Base-by-base conservation (phyloP, 805 yeast genomes). In the Monosporozyma siamensis region DNA sequence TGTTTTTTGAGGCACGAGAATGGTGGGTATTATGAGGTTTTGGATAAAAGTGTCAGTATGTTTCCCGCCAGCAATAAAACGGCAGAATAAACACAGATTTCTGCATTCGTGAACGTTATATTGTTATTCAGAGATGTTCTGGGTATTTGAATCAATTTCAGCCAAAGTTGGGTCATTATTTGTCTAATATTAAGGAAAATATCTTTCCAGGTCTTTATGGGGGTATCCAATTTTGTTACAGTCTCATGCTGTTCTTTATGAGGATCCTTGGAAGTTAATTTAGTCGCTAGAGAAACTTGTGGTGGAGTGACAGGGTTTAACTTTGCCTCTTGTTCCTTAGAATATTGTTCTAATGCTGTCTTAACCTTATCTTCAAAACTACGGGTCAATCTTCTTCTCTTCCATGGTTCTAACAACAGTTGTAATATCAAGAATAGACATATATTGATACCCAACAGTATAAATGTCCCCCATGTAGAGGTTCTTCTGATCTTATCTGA, bases 391-490 rank as follows among this genome's bases (percentile, higher is more conserved):
- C 89, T 69, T 44, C 77, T 69, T 49, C 98, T 69, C 56, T 88
- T 92, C 90, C 95, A 87, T 0, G 99, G 98, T 65, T 92, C 99
- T 39, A 92, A 76, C 1, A 88, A 70, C 51, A 92, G 67, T 50
- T 95, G 95, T 14, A 94, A 92, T 6, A 84, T 68, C 3, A 88
- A 55, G 49, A 92, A 88, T 22, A 94, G 61, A 7, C 83, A 40
- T 21, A 90, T 72, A 65, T 92, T 92, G 48, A 87, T 73, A 1
- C 87, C 92, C 95, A 89, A 87, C 34, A 92, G 69, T 4, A 80
- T 66, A 72, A 92, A 78, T 0, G 99, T 92, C 2, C 97, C 98
- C 95, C 96, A 92, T 0, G 97, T 89, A 5, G 95, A 85, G 4
- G 95, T 87, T 50, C 89, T 75, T 47, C 98, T 70, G 46, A 92